These are phyloP conservation scores for Penicillium ochrochloron DNA, from an alignment of 495 filamentous ascomycete genomes.

Conservation along the genomic window DNA sequence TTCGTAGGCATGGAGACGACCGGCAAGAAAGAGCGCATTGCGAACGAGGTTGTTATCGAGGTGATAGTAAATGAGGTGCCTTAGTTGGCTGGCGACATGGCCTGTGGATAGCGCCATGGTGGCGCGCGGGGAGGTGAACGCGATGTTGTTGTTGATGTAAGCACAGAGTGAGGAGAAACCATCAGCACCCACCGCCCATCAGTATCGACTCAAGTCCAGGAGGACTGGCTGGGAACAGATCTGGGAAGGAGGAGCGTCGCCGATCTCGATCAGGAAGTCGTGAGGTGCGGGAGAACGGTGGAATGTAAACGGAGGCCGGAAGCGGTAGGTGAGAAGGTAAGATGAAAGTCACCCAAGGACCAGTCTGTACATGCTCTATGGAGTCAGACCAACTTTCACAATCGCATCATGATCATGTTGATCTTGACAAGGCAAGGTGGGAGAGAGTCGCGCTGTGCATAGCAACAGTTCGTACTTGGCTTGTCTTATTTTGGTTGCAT, in stretches of 20 bases:
- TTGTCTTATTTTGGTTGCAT: constrained; percentile 36
- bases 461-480: not conserved
- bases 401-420: constrained; percentile 18
- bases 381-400: constrained; percentile 20
- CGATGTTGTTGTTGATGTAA: constrained; percentile 8
- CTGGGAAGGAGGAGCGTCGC: constrained; percentile 10
- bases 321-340: constrained; percentile 25
- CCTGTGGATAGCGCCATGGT: constrained; percentile 73
- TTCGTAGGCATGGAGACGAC: constrained; percentile 82
- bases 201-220: not conserved
- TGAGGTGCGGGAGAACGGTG: constrained; percentile 19
- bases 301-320: constrained; percentile 36
- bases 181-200: constrained; percentile 5
- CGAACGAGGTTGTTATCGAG: constrained; percentile 86
- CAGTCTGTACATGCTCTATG: constrained; percentile 18
- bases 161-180: constrained; percentile 12
- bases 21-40: constrained; percentile 91
- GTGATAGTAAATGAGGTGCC: constrained; percentile 87
- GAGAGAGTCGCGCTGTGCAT: constrained; percentile 10
- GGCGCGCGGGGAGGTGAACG: constrained; percentile 19
- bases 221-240: constrained; percentile 1
- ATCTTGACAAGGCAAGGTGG: not conserved
- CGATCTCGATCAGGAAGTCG: constrained; percentile 20
- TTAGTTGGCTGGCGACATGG: constrained; percentile 73
- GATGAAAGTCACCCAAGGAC: not conserved